These are phyloP conservation scores for Lodderomyces metapsilosis DNA, from an alignment of 1,139 yeast species.

Conservation along the genomic window DNA sequence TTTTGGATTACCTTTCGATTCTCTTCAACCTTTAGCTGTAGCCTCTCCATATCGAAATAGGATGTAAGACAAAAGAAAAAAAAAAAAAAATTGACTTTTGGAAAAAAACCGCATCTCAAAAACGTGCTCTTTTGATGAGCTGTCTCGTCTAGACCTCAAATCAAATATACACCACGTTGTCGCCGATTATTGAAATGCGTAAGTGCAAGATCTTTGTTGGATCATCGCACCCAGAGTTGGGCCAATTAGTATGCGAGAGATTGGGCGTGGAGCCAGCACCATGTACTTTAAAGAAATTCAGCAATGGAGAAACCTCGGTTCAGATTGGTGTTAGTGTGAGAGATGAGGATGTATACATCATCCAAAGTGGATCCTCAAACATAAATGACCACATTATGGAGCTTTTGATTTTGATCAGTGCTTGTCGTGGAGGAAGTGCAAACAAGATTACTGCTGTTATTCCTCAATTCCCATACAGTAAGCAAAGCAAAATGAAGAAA, in stretches of 20 bases:
- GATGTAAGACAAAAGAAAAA: not conserved
- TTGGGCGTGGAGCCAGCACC: constrained; percentile 96
- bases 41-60: constrained; percentile 2
- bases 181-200: constrained; percentile 56
- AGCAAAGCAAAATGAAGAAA: constrained; percentile 96
- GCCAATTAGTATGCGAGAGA: constrained; percentile 82
- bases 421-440: constrained; percentile 97
- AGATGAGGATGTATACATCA: constrained; percentile 94
- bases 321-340: constrained; percentile 93
- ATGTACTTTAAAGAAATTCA: constrained; percentile 83
- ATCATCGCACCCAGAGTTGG: constrained; percentile 92
- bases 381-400: constrained; percentile 98
- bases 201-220: constrained; percentile 97
- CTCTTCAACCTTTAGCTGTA: constrained; percentile 1
- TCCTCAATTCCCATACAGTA: constrained; percentile 96
- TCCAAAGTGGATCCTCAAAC: constrained; percentile 87
- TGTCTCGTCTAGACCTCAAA: not conserved
- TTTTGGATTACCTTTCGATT: constrained; percentile 14
- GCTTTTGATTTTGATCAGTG: constrained; percentile 84
- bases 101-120: constrained; percentile 1
- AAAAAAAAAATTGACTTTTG: constrained; percentile 2
- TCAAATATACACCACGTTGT: not conserved
- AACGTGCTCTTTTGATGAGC: constrained; percentile 2
- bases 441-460: constrained; percentile 95
- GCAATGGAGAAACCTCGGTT: constrained; percentile 96